Base-by-base conservation (phyloP, 192 early-diverging fungal genomes). In the Linnemannia schmuckeri region DNA sequence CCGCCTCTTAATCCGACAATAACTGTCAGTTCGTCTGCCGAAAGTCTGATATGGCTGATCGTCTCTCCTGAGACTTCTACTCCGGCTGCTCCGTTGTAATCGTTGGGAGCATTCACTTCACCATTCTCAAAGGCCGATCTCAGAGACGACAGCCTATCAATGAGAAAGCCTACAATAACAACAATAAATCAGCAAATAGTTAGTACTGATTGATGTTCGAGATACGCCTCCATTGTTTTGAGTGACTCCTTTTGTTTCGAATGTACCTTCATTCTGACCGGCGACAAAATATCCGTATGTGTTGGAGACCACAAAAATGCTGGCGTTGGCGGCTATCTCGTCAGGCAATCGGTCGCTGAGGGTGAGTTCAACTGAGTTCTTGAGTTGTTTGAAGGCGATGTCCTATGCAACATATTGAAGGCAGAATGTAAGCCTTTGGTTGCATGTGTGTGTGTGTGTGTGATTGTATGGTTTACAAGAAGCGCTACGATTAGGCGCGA, bases 241-340 rank as follows among this genome's bases (percentile, higher is more conserved):
- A 15, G 9, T 12, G 18, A 3, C 24, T 22, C 46, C 7, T 47
- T 42, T 37, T 49, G 33, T 55, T 18, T 12, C 30, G 17, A 57
- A 0, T 7, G 52, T 89, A 93, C 94, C 94, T 75, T 88, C 76
- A 37, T 81, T 88, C 20, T 91, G 88, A 9, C 92, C 95, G 18
- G 93, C 95, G 20, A 94, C 91, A 72, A 95, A 92, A 71, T 93
- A 96, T 1, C 94, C 94, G 79, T 91, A 92, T n/a, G 63, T 91
- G 76, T 91, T 94, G 40, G 94, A 95, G 12, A 93, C 88, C 0
- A 82, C 92, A 63, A 96, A 89, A 22, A 95, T 81, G 37, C 89
- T 90, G 4, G 90, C 89, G 66, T 89, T 83, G 22, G 89, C 77
- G 9, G 92, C 90, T 15, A 91, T 92, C 1, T 89, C 78, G 12